Evolutionary conservation across 1,284 basidiomycete species (phyloP), one percentile per base, ranked within the genome.

Genomic region (Rugosomyces carneus): DNA sequence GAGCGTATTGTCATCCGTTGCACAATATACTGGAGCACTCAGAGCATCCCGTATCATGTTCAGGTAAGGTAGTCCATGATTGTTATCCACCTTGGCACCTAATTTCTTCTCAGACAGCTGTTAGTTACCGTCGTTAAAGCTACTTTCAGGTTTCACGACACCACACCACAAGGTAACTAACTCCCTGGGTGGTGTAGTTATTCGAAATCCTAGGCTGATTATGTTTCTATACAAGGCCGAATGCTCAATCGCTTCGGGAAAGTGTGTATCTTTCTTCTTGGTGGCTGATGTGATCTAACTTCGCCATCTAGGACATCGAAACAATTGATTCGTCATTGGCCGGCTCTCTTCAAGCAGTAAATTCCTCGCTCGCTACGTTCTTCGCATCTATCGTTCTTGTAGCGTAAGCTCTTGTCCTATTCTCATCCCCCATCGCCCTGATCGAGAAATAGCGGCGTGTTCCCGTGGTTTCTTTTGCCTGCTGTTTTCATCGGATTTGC

Each of bases 291-390:
- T 40, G 3, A 20, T 37, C 8, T 29, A 8, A 19, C 21, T 29
- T 43, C 13, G 29, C 6, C 29, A 31, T 36, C 6, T 58, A 81
- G 69, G 89, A 93, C 59, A 76, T 91, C 35, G 84, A 89, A 60
- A 87, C 83, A 0, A 81, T 92, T 39, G 89, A 92, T 59, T 69
- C 72, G 0, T 80, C 79, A 0, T 65, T 92, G n/a, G 80, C 81
- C 6, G 66, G 72, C 7, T 84, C 85, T 0, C 64, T 92, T 20
- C 80, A 86, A 51, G 73, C 79, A 3, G 85, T 90, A 40, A 86
- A 89, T 53, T 72, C 75, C 0, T 84, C 85, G 1, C 63, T 90
- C 27, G 87, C 85, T 0, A 76, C 75, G 23, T 84, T 93, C 61
- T 71, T 84, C 32, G 78, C 81, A 0, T 78, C 85, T 2, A 68